Percentiles rank a stretch among this genome's conserved stretches.
Evolutionary conservation across 768 basidiomycete species (phyloP).

Genomic region (Amanita rimosa): DNA sequence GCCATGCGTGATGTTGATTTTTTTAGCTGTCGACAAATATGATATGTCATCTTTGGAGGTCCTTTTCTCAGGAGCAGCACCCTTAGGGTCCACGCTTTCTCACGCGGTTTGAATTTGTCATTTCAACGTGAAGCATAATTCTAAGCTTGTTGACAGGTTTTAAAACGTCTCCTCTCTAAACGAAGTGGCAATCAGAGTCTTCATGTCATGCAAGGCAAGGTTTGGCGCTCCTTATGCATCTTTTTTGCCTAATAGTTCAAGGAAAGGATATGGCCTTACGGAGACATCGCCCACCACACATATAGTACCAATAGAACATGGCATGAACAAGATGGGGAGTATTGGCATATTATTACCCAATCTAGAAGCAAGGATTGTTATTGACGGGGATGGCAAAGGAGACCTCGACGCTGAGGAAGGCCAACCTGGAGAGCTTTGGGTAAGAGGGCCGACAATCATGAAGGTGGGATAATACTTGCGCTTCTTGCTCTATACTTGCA

Average conservation of each 20-base stretch:
- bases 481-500: background rate
- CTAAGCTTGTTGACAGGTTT: slow-evolving; percentile 17
- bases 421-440: slow-evolving; percentile 71
- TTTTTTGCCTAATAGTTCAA: background rate
- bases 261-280: slow-evolving; percentile 63
- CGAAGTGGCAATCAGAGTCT: slow-evolving; percentile 29
- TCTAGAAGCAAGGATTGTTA: slow-evolving; percentile 63
- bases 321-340: slow-evolving; percentile 43
- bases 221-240: background rate
- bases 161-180: slow-evolving; percentile 21
- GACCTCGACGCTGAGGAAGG: slow-evolving; percentile 38
- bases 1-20: background rate
- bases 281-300: slow-evolving; percentile 73
- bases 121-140: background rate
- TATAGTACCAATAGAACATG: slow-evolving; percentile 33
- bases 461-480: slow-evolving; percentile 32
- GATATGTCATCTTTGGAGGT: slow-evolving; percentile 48
- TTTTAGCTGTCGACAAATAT: slow-evolving; percentile 49
- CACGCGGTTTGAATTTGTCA: slow-evolving; percentile 27
- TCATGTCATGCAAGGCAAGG: slow-evolving; percentile 40
- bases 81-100: slow-evolving; percentile 55
- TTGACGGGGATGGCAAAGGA: slow-evolving; percentile 44
- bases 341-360: slow-evolving; percentile 66
- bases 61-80: slow-evolving; percentile 72
- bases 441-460: slow-evolving; percentile 72